Percentiles rank a stretch among this genome's conserved stretches.
These are phyloP conservation scores for Saprolegnia parasitica DNA, from an alignment of 352 stramenopile genomes.

Conservation along the genomic window DNA sequence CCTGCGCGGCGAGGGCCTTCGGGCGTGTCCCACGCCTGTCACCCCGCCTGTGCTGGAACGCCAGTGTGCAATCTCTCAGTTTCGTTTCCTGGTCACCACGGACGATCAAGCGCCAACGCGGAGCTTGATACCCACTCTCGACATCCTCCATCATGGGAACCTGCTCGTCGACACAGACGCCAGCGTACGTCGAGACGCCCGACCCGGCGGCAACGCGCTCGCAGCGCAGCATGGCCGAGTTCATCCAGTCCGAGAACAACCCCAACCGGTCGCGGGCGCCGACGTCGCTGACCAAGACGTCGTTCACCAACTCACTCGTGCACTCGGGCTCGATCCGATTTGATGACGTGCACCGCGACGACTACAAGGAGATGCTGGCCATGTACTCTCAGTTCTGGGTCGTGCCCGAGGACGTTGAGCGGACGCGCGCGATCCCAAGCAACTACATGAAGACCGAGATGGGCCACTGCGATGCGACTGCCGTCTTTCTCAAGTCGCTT, in stretches of 20 bases:
- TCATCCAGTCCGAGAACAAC: background rate
- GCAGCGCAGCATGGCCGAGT: slow-evolving; percentile 1
- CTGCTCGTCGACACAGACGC: background rate
- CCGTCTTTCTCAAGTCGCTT: slow-evolving; percentile 20
- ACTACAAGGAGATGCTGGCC: slow-evolving; percentile 10
- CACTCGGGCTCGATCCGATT: background rate
- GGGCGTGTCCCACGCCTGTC: background rate
- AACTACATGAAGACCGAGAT: slow-evolving; percentile 28
- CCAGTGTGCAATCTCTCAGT: background rate
- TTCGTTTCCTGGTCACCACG: background rate
- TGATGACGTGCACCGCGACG: background rate
- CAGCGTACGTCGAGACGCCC: background rate
- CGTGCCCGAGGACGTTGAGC: slow-evolving; percentile 1
- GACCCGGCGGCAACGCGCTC: background rate
- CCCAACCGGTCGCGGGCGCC: no score
- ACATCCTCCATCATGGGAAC: background rate
- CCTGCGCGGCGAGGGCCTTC: background rate
- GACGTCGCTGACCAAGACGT: background rate
- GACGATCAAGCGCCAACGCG: background rate
- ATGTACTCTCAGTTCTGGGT: background rate
- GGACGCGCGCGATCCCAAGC: background rate
- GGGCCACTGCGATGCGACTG: background rate
- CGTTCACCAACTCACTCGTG: background rate
- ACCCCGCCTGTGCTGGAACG: background rate
- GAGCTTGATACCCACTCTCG: background rate